Conservation (phyloP, 2,329 filamentous ascomycete genomes). For the Microdochium trichocladiopsis region DNA sequence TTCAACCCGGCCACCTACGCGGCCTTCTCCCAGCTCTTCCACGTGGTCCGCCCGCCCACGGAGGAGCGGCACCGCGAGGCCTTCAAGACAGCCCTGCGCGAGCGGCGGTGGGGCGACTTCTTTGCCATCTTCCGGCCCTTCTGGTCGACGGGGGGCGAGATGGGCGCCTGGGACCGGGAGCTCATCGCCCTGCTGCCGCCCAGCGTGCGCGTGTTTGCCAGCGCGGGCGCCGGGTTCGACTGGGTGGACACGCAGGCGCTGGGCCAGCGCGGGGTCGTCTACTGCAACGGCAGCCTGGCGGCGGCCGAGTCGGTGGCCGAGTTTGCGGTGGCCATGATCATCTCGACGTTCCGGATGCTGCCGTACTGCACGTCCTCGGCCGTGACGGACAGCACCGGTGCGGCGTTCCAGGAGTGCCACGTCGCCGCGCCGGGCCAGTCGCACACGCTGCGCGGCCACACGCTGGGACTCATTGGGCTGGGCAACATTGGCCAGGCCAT, state of each 20-base stretch:
- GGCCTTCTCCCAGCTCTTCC: slow-evolving; percentile 33
- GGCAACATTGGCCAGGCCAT: slow-evolving; percentile 60
- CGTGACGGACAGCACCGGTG: slow-evolving; percentile 36
- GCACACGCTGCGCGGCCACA: slow-evolving; percentile 54
- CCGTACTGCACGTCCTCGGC: slow-evolving; percentile 57
- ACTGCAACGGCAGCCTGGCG: slow-evolving; percentile 66
- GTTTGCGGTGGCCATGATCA: slow-evolving; percentile 60
- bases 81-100: slow-evolving; percentile 41
- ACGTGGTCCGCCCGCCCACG: slow-evolving; percentile 41
- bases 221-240: slow-evolving; percentile 55
- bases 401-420: slow-evolving; percentile 51
- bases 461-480: slow-evolving; percentile 61
- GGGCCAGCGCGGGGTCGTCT: slow-evolving; percentile 57
- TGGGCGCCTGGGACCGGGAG: slow-evolving; percentile 55
- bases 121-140: slow-evolving; percentile 46
- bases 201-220: slow-evolving; percentile 49
- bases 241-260: slow-evolving; percentile 55
- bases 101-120: slow-evolving; percentile 48
- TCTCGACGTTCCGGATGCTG: slow-evolving; percentile 62
- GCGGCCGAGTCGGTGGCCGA: slow-evolving; percentile 69
- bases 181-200: slow-evolving; percentile 46
- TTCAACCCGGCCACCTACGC: slow-evolving; percentile 41
- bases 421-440: slow-evolving; percentile 49
- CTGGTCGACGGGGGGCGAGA: slow-evolving; percentile 59
- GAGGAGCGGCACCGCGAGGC: slow-evolving; percentile 42